phyloP scores from a whole-genome alignment of 176 grass and related monocot species.

The Oryza longistaminata region DNA sequence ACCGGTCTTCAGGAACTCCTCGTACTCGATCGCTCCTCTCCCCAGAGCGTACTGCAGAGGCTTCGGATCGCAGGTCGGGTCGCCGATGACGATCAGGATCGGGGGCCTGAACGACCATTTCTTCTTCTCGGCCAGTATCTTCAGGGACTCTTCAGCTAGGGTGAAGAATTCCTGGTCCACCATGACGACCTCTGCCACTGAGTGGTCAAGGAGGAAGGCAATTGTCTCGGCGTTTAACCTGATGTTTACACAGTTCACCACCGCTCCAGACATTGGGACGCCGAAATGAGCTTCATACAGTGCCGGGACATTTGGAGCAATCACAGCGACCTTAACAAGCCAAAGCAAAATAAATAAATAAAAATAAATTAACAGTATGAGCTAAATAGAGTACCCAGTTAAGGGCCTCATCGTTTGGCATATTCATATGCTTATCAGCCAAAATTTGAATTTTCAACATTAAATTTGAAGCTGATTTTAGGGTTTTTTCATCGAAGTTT shows the following conservation, averaged over 20 bases:
- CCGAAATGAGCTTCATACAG: conserved; percentile 90
- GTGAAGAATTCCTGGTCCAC: conserved; percentile 90
- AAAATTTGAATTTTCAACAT: too few species aligned
- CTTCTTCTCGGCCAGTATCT: conserved; percentile 60
- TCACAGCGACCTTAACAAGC: conserved; percentile 69
- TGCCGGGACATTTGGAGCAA: conserved; percentile 87
- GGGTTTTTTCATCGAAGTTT: too few species aligned
- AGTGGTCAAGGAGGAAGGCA: conserved; percentile 85
- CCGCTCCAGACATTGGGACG: conserved; percentile 86
- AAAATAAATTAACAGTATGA: background rate
- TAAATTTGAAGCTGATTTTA: too few species aligned
- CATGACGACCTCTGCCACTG: conserved; percentile 67
- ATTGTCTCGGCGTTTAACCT: conserved; percentile 73
- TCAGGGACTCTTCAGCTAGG: conserved; percentile 75
- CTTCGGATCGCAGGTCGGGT: conserved; percentile 57
- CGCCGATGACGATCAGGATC: conserved; percentile 60
- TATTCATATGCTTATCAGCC: too few species aligned
- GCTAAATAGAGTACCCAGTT: background rate
- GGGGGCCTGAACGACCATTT: conserved; percentile 60
- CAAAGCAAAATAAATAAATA: background rate
- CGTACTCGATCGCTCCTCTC: conserved; percentile 77
- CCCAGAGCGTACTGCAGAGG: conserved; percentile 58
- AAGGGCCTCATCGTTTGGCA: too few species aligned
- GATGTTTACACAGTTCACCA: conserved; percentile 77
- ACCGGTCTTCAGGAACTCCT: conserved; percentile 77